Base-by-base conservation (phyloP, 345 rosid genomes). In the Ceriops decandra region DNA sequence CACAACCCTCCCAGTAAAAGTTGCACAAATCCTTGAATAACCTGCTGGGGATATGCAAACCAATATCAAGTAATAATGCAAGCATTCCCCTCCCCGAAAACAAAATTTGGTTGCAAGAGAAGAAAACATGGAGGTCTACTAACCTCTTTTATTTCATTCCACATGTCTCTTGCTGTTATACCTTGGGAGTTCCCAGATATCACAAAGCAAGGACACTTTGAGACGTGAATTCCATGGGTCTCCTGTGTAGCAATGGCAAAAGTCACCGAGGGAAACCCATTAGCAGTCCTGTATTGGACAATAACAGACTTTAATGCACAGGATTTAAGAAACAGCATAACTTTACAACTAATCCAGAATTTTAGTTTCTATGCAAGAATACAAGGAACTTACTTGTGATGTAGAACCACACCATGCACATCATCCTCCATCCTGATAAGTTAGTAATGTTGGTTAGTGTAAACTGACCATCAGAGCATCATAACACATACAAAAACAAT, bases 131-230 rank as follows among this genome's bases (percentile, higher is more conserved):
- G 27, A 47, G 28, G 42, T 33, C 21, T 58, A 49, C 68, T 59
- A 62, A 93, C 98, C 96, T 89, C 81, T 78, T 85, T 93, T 28
- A 93, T 80, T 75, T 81, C 83, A 52, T 85, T 68, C 98, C 98
- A 93, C 97, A 93, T 85, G 32, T 88, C 93, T 70, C 82, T 86
- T 24, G 97, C 95, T 53, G 90, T 84, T 76, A 88, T 64, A 52
- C 95, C 92, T 57, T 71, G 75, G 56, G 82, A 79, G 69, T 88
- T 76, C 36, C 98, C 98, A 17, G 90, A 79, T 74, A 87, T 76
- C 71, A 80, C 79, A 77, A 91, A 93, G 72, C 72, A 74, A n/a
- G 97, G 95, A 63, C 98, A 91, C 68, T 72, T 68, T 11, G 95
- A 88, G 73, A 93, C 82, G 64, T 68, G 82, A 66, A 93, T 89